Percentiles rank a stretch among this genome's conserved stretches.
phyloP scores from a whole-genome alignment of 352 stramenopile genomes.

The Phytophthora lateralis region DNA sequence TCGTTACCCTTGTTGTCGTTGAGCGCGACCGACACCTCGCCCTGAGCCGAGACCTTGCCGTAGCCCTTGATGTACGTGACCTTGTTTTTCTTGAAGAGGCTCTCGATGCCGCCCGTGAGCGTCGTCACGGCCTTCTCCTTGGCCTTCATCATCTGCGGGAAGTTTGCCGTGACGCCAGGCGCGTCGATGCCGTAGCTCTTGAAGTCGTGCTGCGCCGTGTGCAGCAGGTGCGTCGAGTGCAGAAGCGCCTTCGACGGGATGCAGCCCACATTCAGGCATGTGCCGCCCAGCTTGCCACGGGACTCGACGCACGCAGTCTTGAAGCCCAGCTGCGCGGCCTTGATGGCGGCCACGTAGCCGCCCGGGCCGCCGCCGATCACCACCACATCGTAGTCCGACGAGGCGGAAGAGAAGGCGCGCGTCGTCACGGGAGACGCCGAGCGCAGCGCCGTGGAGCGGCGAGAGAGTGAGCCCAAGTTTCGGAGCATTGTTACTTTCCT shows the following conservation, averaged over 20 bases:
- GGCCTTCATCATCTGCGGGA: slow-evolving; percentile 95
- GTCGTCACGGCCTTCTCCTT: slow-evolving; percentile 96
- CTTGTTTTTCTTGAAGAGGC: slow-evolving; percentile 99
- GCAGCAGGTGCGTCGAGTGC: slow-evolving; percentile 95
- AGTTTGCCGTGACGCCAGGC: slow-evolving; percentile 92
- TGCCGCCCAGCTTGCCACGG: slow-evolving; percentile 94
- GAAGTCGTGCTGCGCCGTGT: slow-evolving; percentile 97
- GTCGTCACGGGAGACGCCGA: slow-evolving; percentile 30
- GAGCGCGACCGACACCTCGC: slow-evolving; percentile 92
- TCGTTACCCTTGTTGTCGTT: slow-evolving; percentile 91
- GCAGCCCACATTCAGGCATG: slow-evolving; percentile 99
- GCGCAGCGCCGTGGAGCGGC: slow-evolving; percentile 45
- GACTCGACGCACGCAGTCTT: slow-evolving; percentile 99
- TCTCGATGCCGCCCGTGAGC: slow-evolving; percentile 97
- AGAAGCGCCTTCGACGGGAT: slow-evolving; percentile 99
- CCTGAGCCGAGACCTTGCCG: slow-evolving; percentile 93
- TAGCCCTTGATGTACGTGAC: slow-evolving; percentile 98
- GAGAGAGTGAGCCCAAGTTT: slow-evolving; percentile 29
- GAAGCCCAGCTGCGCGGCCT: slow-evolving; percentile 96
- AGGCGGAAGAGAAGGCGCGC: slow-evolving; percentile 56
- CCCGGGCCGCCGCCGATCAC: slow-evolving; percentile 96
- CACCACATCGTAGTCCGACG: slow-evolving; percentile 81
- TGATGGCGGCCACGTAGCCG: slow-evolving; percentile 99
- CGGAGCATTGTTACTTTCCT: slow-evolving; percentile 27
- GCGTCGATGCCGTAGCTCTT: slow-evolving; percentile 95